Evolutionary conservation across 257 asterid species (phyloP).

Genomic region (Nicotiana knightiana): DNA sequence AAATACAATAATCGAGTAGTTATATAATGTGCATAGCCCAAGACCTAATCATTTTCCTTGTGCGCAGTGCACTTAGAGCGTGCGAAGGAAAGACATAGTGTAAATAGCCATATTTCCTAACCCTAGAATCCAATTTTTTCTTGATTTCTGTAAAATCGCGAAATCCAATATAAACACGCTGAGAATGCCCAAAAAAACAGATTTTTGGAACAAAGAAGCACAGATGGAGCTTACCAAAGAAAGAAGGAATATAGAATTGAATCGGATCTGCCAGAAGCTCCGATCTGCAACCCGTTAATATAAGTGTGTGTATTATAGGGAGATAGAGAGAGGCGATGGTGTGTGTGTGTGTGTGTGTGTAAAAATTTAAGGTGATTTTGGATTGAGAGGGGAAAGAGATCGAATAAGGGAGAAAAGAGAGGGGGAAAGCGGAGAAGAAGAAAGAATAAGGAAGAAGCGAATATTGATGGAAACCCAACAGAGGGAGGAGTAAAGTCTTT

Average conservation of each 20-base stretch:
- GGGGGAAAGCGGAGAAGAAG: background rate
- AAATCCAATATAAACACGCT: background rate
- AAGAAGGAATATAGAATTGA: constrained; percentile 3
- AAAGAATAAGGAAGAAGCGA: background rate
- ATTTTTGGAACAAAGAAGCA: background rate
- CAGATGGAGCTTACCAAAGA: constrained; percentile 23
- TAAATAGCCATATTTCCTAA: constrained; percentile 1
- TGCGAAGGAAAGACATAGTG: background rate
- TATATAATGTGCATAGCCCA: background rate
- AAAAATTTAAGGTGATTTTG: background rate
- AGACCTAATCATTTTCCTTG: background rate
- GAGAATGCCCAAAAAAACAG: background rate
- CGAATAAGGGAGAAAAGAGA: background rate
- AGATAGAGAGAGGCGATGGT: background rate
- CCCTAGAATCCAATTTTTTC: background rate
- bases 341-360: background rate
- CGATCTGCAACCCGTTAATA: constrained; percentile 33
- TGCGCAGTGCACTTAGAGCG: background rate
- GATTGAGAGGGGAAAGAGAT: background rate
- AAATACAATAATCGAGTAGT: background rate
- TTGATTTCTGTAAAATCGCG: background rate
- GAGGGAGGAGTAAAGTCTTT: background rate
- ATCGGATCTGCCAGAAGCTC: constrained; percentile 38
- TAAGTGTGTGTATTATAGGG: background rate
- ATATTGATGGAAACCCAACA: background rate